Percentiles rank a stretch among this genome's conserved stretches.
Evolutionary conservation across 306 rosid genomes (phyloP).

Genomic region (Nissolia schottii): DNA sequence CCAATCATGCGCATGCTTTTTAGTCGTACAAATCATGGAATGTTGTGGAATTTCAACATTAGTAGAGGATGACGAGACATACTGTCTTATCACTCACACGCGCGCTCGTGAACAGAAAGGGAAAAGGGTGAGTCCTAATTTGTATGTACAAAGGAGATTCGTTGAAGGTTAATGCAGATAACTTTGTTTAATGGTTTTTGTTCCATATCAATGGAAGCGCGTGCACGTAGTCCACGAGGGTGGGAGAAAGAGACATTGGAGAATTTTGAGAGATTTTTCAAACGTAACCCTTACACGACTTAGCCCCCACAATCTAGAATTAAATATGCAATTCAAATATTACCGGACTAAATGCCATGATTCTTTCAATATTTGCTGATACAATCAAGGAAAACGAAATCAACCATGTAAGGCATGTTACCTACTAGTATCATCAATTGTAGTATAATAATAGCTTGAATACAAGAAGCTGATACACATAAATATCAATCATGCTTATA

Average conservation of each 20-base stretch:
- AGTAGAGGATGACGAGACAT: neutral
- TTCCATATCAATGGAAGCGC: constrained; percentile 24
- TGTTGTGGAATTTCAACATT: neutral
- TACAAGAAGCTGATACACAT: constrained; percentile 12
- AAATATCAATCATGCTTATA: constrained; percentile 10
- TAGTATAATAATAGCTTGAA: neutral
- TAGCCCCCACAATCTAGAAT: constrained; percentile 32
- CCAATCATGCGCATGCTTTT: neutral
- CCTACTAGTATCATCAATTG: constrained; percentile 38
- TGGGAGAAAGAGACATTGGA: neutral
- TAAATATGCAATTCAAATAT: constrained; percentile 19
- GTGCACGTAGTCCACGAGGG: constrained; percentile 26
- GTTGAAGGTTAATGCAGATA: constrained; percentile 14
- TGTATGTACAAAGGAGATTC: neutral
- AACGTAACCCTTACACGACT: constrained; percentile 3
- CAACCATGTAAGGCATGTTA: constrained; percentile 25
- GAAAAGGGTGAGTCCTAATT: neutral
- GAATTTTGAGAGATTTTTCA: constrained; percentile 12
- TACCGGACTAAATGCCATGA: constrained; percentile 17
- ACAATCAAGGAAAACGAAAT: constrained; percentile 36
- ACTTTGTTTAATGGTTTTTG: neutral
- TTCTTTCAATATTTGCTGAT: constrained; percentile 12
- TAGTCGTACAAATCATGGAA: neutral
- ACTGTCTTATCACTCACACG: neutral
- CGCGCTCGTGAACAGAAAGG: neutral